Base-by-base conservation (phyloP, 768 basidiomycete genomes). In the Candolleomyces efflorescens region DNA sequence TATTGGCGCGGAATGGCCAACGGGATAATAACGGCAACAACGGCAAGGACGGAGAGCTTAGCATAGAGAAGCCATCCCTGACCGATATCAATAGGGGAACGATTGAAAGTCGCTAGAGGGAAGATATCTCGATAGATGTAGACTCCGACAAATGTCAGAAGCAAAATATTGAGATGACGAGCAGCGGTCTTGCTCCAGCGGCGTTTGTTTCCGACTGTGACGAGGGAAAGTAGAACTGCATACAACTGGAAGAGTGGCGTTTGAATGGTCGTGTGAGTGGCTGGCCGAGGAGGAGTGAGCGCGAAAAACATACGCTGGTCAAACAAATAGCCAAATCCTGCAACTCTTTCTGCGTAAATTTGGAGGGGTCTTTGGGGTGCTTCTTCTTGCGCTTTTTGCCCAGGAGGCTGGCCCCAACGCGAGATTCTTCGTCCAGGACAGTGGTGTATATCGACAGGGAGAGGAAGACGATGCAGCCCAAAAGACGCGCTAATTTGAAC, bases 381-480 rank as follows among this genome's bases (percentile, higher is more conserved):
- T 62, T 56, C 15, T 64, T 64, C 56, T 68, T 71, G 26, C 65
- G 63, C 32, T 67, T 67, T 52, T 70, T 70, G 45, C 64, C 66
- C 64, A 69, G 63, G 54, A 53, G 0, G 6, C 44, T 26, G 36
- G 46, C 20, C 7, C 54, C 47, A 23, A 55, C 10, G n/a, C 36
- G 18, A 24, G 53, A 36, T 39, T 70, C 67, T 49, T 75, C 67
- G 38, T 73, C 68, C 17, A 71, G 53, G 22, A 76, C 60, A 39
- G 80, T 64, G 22, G 78, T 73, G 2, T 76, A 75, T 51, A 81
- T 68, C 7, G 80, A 81, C 15, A 87, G 65, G 4, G 69, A 77
- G 22, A 87, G 70, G n/a, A 87, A 73, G 2, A 71, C 67, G 24
- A 78, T 67, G 50, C 77, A 75, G 26, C 75, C 75, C 2, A 80